Evolutionary conservation across 345 rosid genomes (phyloP), one percentile per base, ranked within the genome.

Genomic region (Pelargonium nanum): DNA sequence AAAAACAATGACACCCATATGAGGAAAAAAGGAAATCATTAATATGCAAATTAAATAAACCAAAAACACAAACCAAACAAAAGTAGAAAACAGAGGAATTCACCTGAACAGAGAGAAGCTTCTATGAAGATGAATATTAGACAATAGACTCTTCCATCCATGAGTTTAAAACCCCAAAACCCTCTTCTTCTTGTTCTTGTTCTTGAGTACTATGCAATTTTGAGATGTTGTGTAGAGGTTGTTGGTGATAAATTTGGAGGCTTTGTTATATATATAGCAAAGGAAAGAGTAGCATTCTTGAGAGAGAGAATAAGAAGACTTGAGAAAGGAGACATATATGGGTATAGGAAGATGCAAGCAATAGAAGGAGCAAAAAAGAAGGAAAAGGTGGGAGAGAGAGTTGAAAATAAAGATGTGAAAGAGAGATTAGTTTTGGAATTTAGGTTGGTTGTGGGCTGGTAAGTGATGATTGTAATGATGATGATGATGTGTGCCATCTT

Each of bases 391-490:
- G 19, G 48, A 62, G 59, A 64, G 57, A 40, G 72, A 69, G 73
- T 62, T 56, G 56, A 67, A 40, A 64, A 69, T n/a, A 77, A 69
- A 53, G 57, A 55, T 57, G 65, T 12, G 56, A 71, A 57, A 57
- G 66, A 57, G 68, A 72, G 64, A 69, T 20, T 62, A 26, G 62
- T 60, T 52, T 64, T 59, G 55, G 75, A 60, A 71, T 69, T 75
- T 62, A 68, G 67, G 64, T 72, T 44, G 68, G 74, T 53, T 58
- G 66, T 59, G 68, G 65, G 66, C 57, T 66, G 30, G 65, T 66
- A 59, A 72, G 77, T 73, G 71, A 61, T 68, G 67, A 65, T 69
- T 58, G 82, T 67, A 78, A 81, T 76, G 74, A 81, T 81, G 65
- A 6, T 30, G 44, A 20, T 66, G 66, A 53, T 66, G 58, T 57